Evolutionary conservation across 495 filamentous ascomycete genomes (phyloP), one percentile per base, ranked within the genome.

Genomic region (Daldinia bambusicola): DNA sequence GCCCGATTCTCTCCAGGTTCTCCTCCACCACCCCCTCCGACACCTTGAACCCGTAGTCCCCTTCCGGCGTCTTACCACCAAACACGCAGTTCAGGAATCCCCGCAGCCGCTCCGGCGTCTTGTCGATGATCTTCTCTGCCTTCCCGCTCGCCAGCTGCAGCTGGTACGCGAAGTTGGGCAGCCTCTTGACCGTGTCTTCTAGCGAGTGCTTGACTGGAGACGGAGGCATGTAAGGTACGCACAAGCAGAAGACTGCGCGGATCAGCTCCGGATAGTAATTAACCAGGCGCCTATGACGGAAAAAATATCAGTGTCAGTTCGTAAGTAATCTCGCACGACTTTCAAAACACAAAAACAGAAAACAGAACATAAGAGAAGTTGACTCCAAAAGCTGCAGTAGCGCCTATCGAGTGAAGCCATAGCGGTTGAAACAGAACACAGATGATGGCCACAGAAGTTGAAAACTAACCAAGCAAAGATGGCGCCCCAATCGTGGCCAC

Each of bases 401-500:
- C 18, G 22, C 34, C 43, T 4, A 48, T 48, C 18, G 4, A 48
- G 43, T 4, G 20, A 22, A 20, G 20, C n/a, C 2, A 41, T 41
- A 0, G 14, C 12, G 38, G 3, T n/a, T 41, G 38, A n/a, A n/a
- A 41, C 3, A 5, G 14, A 41, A n/a, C 1, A 41, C 2, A n/a
- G n/a, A 41, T n/a, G 6, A 36, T 41, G 26, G 3, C 22, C 43
- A 22, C 10, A 45, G 30, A 43, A 14, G 22, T 32, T 31, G 10
- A 22, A 45, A 8, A 66, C 75, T 70, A 16, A 77, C 83, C 83
- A 88, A 32, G 83, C 84, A 20, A 86, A 66, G 14, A 78, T 71
- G 50, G 81, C 84, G 74, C 89, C 93, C 94, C 94, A 97, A 78
- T 97, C 93, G 76, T 97, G 93, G 7, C 93, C 93, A 13, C 91